These are phyloP conservation scores for Paramecium tetraurelia DNA, from an alignment of 73 alveolate species.

Conservation along the genomic window DNA sequence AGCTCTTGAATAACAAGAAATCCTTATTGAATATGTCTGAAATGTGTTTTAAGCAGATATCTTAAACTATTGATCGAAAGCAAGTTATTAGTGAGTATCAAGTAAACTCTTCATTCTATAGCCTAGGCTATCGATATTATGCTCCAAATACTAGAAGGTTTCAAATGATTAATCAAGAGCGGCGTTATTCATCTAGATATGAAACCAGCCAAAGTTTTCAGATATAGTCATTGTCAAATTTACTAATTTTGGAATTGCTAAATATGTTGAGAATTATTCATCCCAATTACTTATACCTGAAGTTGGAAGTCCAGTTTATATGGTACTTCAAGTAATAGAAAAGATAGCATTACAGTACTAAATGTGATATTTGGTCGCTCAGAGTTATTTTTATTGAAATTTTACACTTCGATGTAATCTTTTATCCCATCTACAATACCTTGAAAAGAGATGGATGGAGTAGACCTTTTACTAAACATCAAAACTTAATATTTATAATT, in stretches of 20 bases:
- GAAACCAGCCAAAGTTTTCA: conserved; percentile 49
- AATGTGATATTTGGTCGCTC: conserved; percentile 85
- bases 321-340: conserved; percentile 80
- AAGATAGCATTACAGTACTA: conserved; percentile 74
- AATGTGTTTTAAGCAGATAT: neutral
- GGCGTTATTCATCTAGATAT: conserved; percentile 51
- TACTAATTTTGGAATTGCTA: conserved; percentile 52
- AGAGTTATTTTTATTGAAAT: conserved; percentile 78
- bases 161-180: neutral
- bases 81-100: neutral
- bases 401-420: neutral
- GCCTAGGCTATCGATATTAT: neutral
- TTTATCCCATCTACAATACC: neutral
- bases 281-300: conserved; percentile 39
- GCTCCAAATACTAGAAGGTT: neutral
- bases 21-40: neutral
- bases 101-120: neutral
- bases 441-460: conserved; percentile 47
- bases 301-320: conserved; percentile 77
- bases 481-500: neutral
- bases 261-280: conserved; percentile 48
- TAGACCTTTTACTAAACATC: neutral
- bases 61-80: neutral
- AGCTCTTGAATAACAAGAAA: neutral
- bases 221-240: conserved; percentile 40